Conservation (phyloP, 2,329 filamentous ascomycete species). For the Exophiala viscosa region DNA sequence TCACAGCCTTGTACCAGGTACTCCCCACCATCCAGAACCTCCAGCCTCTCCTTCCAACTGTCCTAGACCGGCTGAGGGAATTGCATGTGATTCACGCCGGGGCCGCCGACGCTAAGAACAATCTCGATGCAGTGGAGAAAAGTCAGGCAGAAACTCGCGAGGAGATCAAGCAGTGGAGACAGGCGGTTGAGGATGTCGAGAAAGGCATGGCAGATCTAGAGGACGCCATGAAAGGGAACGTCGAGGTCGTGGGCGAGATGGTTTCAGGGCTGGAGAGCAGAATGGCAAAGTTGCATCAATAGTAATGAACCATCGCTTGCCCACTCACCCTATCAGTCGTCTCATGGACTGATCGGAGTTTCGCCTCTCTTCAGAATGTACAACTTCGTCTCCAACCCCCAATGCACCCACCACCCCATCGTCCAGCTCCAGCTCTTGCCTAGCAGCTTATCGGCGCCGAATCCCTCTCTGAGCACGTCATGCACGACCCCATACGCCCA, state of each 20-base stretch:
- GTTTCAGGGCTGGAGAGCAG: conserved; percentile 80
- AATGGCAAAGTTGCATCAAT: conserved; percentile 40
- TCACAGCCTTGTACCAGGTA: conserved; percentile 86
- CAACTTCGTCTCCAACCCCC: conserved; percentile 53
- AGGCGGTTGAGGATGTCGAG: conserved; percentile 76
- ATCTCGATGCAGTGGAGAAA: conserved; percentile 71
- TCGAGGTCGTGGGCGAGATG: conserved; percentile 82
- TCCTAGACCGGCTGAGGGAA: conserved; percentile 81
- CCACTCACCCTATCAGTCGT: not conserved
- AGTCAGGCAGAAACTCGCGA: conserved; percentile 75
- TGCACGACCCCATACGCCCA: conserved; percentile 31
- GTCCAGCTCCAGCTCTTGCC: conserved; percentile 34
- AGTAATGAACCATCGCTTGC: not conserved
- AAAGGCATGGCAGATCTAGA: conserved; percentile 67
- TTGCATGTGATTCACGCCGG: conserved; percentile 80
- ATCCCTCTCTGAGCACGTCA: conserved; percentile 30
- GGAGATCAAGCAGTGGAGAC: conserved; percentile 82
- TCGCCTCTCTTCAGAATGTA: conserved; percentile 44
- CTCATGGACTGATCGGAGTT: conserved; percentile 4
- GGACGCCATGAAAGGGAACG: conserved; percentile 69
- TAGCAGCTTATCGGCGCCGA: conserved; percentile 26
- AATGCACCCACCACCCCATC: conserved; percentile 53
- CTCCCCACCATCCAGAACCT: conserved; percentile 84
- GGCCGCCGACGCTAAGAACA: conserved; percentile 75
- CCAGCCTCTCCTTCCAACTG: conserved; percentile 75